These are phyloP conservation scores for Colletotrichum sansevieriae DNA, from an alignment of 2,329 filamentous ascomycete species.

Conservation along the genomic window DNA sequence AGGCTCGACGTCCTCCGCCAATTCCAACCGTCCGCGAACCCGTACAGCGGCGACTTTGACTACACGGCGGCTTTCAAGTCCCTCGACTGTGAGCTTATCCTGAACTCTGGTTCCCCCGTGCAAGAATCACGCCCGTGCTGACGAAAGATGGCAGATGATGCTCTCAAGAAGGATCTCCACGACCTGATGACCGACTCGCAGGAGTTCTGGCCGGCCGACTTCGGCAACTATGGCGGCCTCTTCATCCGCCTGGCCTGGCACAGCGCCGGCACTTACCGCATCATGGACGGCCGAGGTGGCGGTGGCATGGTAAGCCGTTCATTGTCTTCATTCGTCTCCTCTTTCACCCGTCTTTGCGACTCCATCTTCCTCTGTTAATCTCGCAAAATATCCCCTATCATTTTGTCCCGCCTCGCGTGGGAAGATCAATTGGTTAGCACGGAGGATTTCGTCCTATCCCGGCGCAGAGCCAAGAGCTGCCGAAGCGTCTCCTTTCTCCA, in stretches of 20 bases:
- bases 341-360: background rate
- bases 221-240: constrained; percentile 83
- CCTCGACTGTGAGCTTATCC: constrained; percentile 64
- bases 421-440: constrained; percentile 14
- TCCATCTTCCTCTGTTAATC: background rate
- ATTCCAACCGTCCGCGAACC: constrained; percentile 73
- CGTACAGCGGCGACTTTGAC: constrained; percentile 75
- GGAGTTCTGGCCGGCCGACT: constrained; percentile 86
- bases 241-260: constrained; percentile 89
- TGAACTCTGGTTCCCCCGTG: too few species aligned
- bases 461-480: constrained; percentile 18
- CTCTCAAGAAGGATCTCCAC: constrained; percentile 80
- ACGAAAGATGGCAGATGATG: constrained; percentile 56
- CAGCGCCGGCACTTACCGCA: constrained; percentile 82
- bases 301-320: constrained; percentile 65
- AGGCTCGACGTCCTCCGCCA: constrained; percentile 81
- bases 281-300: constrained; percentile 80
- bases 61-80: constrained; percentile 80
- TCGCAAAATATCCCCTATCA: background rate
- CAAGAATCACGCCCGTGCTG: background rate
- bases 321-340: background rate
- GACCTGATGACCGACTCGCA: constrained; percentile 82
- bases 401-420: constrained; percentile 6
- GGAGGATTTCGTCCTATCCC: constrained; percentile 35
- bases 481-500: constrained; percentile 26